A percentile compares a stretch with the other conserved stretches of the same genome.
These are phyloP conservation scores for Penicillium sp. DNA, from an alignment of 2,329 filamentous ascomycete genomes.

Conservation along the genomic window DNA sequence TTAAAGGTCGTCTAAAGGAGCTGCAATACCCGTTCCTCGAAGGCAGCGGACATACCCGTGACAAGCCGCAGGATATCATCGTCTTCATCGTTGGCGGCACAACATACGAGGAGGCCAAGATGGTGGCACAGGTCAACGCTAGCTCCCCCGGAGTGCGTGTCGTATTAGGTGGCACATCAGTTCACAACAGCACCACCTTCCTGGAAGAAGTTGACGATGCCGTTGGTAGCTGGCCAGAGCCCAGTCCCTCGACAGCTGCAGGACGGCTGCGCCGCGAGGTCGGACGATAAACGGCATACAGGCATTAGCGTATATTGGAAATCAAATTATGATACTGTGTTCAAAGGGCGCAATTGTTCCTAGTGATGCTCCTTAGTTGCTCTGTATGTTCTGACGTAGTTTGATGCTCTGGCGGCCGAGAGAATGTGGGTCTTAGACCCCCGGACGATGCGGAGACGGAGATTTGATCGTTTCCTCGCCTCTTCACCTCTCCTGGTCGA, in stretches of 20 bases:
- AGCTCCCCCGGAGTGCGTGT: conserved; percentile 83
- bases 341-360: neutral
- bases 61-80: conserved; percentile 95
- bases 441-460: conserved; percentile 28
- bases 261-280: conserved; percentile 62
- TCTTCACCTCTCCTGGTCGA: conserved; percentile 3
- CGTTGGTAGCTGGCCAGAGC: conserved; percentile 80
- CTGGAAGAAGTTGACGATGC: conserved; percentile 89
- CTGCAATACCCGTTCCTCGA: conserved; percentile 92
- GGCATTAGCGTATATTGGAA: conserved; percentile 7
- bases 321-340: neutral
- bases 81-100: conserved; percentile 91
- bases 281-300: conserved; percentile 44
- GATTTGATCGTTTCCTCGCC: conserved; percentile 9
- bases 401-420: neutral
- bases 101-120: conserved; percentile 96
- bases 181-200: conserved; percentile 86
- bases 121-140: conserved; percentile 91
- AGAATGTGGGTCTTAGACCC: conserved; percentile 13
- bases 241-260: conserved; percentile 57
- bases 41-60: conserved; percentile 76
- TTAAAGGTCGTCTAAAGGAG: conserved; percentile 84
- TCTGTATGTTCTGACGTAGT: neutral
- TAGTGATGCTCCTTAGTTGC: neutral
- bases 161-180: conserved; percentile 79